Percentiles rank a stretch among this genome's conserved stretches.
Evolutionary conservation across 2,329 filamentous ascomycete species (phyloP).

Genomic region (Ilyonectria robusta): DNA sequence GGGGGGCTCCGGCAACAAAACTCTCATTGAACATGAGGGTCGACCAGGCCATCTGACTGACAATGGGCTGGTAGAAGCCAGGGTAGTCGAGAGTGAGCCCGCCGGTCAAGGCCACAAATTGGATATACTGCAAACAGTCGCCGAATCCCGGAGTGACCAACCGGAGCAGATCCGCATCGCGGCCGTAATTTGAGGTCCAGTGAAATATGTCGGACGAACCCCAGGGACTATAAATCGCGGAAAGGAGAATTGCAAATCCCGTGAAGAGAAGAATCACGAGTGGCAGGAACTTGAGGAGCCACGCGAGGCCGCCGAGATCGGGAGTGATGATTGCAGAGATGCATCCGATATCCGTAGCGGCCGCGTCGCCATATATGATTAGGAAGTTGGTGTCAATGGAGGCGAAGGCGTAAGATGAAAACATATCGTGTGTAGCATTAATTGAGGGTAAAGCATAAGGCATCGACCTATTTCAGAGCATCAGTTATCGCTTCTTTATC

Average conservation of each 20-base stretch:
- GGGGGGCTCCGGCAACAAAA: constrained; percentile 79
- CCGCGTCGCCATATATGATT: constrained; percentile 80
- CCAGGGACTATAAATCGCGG: constrained; percentile 93
- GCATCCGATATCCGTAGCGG: constrained; percentile 79
- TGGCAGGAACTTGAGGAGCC: constrained; percentile 82
- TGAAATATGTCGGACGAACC: constrained; percentile 90
- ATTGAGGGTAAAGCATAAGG: constrained; percentile 76
- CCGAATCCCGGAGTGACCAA: constrained; percentile 96
- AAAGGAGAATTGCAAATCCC: constrained; percentile 85
- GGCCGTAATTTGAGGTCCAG: constrained; percentile 98
- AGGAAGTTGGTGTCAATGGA: constrained; percentile 82
- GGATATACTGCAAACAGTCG: constrained; percentile 96
- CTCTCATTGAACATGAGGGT: constrained; percentile 93
- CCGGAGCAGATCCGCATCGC: constrained; percentile 91
- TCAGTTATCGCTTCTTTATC: constrained; percentile 18
- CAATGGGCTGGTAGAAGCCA: constrained; percentile 92
- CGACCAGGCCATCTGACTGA: constrained; percentile 92
- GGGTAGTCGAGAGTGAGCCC: constrained; percentile 90
- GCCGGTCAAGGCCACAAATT: constrained; percentile 92
- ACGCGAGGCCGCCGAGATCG: constrained; percentile 79
- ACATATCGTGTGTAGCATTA: constrained; percentile 80
- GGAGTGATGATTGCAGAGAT: constrained; percentile 88
- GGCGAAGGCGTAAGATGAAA: constrained; percentile 87
- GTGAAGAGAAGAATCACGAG: constrained; percentile 84
- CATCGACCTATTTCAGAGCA: constrained; percentile 47